Base-by-base conservation (phyloP, 345 rosid genomes). In the Salix viminalis region DNA sequence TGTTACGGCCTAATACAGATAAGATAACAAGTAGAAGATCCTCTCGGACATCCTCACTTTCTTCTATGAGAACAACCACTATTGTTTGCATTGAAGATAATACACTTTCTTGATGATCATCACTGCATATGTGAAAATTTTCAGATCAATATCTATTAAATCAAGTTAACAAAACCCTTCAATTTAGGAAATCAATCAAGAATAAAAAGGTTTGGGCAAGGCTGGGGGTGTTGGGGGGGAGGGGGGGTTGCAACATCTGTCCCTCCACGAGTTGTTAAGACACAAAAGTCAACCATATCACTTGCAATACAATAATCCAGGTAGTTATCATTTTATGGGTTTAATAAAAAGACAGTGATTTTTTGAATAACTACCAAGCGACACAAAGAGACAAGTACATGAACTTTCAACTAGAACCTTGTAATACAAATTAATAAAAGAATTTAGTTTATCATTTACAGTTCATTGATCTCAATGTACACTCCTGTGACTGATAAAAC, bases 61-160 rank as follows among this genome's bases (percentile, higher is more conserved):
- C 97, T 86, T 96, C 95, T 83, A 96, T 81, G 76, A 93, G 90
- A 81, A 90, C 90, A 42, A 76, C 81, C 95, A 96, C 90, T 88
- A 92, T 93, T 71, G 88, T 90, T 82, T 91, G 95, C 98, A 96
- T 96, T 60, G 99, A 93, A 46, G 91, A 82, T 26, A 91, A 74
- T 83, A 96, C 94, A 85, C 87, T 88, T 84, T 92, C 92, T 67
- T 91, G 98, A 82, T 92, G 98, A 82, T 93, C 96, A 88, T 93
- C 98, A 68, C 99, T 96, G 97, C 88, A 85, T 24, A 50, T 52
- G 75, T 70, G 78, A 70, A 65, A 67, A 46, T 60, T 65, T 67
- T 68, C 52, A 80, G 64, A 23, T 37, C 34, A 78, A 32, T 30
- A 44, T 61, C 48, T 24, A 67, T 28, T 52, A 69, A 73, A 75